Evolutionary conservation across 75 land plant species (phyloP).

Genomic region (Pinus albicaulis): DNA sequence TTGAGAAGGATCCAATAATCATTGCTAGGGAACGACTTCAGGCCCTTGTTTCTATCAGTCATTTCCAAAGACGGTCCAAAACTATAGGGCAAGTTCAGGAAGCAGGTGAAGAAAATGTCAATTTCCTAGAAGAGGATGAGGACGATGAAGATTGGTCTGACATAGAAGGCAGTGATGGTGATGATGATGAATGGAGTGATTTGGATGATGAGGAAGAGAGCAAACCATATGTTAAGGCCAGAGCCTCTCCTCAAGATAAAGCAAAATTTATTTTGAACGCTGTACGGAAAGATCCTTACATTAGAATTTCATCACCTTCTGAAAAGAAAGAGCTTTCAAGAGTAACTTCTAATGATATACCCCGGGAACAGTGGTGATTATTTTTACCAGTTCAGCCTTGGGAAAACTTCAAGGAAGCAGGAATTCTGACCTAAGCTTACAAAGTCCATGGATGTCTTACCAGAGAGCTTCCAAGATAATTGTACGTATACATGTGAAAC

Average conservation of each 20-base stretch:
- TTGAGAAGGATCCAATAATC: constrained; percentile 80
- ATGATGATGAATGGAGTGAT: constrained; percentile 24
- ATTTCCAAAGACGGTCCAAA: constrained; percentile 30
- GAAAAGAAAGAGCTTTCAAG: constrained; percentile 35
- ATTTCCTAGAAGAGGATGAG: constrained; percentile 29
- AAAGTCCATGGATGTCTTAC: not conserved
- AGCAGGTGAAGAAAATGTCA: constrained; percentile 17
- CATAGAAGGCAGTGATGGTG: constrained; percentile 33
- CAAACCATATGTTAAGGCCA: constrained; percentile 35
- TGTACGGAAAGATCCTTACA: constrained; percentile 11
- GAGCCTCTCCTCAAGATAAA: constrained; percentile 18
- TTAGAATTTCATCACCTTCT: constrained; percentile 5
- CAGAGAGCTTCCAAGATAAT: not conserved
- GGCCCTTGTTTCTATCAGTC: constrained; percentile 54
- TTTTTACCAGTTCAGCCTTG: not conserved
- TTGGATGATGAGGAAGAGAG: constrained; percentile 25
- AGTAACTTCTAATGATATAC: constrained; percentile 51
- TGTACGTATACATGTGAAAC: not conserved
- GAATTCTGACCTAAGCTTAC: not conserved
- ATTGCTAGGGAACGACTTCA: constrained; percentile 79
- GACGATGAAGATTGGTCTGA: constrained; percentile 67
- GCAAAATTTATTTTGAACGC: constrained; percentile 18
- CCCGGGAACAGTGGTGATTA: constrained; percentile 65
- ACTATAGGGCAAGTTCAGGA: constrained; percentile 12
- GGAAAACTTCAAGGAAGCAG: not conserved